Evolutionary conservation across 2,329 filamentous ascomycete genomes (phyloP).

Genomic region (Fusarium fujikuroi): DNA sequence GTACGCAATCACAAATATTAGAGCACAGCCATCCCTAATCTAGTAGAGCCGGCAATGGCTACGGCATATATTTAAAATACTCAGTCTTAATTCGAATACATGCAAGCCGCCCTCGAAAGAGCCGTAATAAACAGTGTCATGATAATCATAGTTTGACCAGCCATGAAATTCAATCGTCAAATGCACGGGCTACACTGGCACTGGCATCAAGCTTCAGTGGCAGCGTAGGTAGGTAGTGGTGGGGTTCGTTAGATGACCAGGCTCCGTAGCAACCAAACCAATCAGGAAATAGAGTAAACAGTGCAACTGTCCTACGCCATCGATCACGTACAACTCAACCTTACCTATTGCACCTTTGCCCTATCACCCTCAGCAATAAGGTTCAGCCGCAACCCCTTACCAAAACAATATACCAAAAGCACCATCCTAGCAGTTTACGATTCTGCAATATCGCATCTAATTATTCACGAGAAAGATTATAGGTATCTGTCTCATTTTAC

Average conservation of each 20-base stretch:
- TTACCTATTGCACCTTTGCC: constrained; percentile 17
- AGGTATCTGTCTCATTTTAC: constrained; percentile 27
- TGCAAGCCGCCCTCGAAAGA: background rate
- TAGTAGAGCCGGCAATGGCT: background rate
- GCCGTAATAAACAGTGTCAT: too few species aligned
- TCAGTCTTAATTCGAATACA: background rate
- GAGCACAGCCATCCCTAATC: background rate
- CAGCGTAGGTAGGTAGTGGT: constrained; percentile 7
- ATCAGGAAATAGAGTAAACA: constrained; percentile 49
- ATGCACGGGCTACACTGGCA: background rate
- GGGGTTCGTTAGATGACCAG: constrained; percentile 32
- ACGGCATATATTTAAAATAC: background rate
- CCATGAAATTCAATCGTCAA: background rate
- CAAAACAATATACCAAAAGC: constrained; percentile 17
- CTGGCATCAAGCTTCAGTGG: constrained; percentile 3
- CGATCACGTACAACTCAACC: constrained; percentile 7
- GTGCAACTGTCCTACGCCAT: constrained; percentile 34
- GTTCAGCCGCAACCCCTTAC: background rate
- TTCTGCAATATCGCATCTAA: constrained; percentile 14
- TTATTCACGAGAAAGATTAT: constrained; percentile 3
- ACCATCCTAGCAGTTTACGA: constrained; percentile 16
- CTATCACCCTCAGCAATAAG: constrained; percentile 33
- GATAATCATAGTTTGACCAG: background rate
- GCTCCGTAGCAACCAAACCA: constrained; percentile 48
- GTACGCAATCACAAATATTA: background rate